phyloP scores from a whole-genome alignment of 208 protist species.

The Plasmodiophora brassicae region DNA sequence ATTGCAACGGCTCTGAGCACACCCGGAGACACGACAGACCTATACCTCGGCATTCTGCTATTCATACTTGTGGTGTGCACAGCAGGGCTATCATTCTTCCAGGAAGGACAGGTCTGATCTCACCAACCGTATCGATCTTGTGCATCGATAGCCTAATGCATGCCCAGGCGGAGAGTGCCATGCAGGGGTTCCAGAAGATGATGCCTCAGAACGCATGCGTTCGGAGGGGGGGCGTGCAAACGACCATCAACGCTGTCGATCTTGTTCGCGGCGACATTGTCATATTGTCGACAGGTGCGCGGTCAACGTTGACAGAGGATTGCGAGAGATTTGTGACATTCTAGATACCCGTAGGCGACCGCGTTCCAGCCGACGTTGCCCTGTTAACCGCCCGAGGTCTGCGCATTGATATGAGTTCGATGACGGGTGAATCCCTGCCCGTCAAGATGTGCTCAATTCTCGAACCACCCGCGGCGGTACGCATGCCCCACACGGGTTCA shows the following conservation, averaged over 20 bases:
- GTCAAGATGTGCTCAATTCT: not conserved
- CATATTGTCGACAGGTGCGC: not conserved
- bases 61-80: not conserved
- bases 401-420: conserved; percentile 5
- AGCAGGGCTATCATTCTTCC: not conserved
- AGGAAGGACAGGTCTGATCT: not conserved
- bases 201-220: not conserved
- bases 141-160: not conserved
- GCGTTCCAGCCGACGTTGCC: conserved; percentile 17
- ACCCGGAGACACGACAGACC: not conserved
- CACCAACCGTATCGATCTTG: not conserved
- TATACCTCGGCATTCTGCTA: not conserved
- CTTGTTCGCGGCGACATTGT: not conserved
- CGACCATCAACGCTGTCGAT: not conserved
- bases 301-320: too few species aligned
- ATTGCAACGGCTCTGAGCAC: not conserved
- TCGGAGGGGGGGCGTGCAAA: not conserved
- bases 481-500: conserved; percentile 36
- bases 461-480: not conserved
- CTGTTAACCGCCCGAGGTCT: not conserved
- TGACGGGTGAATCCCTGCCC: not conserved
- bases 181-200: not conserved
- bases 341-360: not conserved
- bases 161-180: not conserved
- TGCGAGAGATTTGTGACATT: not conserved